Evolutionary conservation across 2,329 filamentous ascomycete genomes (phyloP).

Genomic region (Pseudogymnoascus sp.): DNA sequence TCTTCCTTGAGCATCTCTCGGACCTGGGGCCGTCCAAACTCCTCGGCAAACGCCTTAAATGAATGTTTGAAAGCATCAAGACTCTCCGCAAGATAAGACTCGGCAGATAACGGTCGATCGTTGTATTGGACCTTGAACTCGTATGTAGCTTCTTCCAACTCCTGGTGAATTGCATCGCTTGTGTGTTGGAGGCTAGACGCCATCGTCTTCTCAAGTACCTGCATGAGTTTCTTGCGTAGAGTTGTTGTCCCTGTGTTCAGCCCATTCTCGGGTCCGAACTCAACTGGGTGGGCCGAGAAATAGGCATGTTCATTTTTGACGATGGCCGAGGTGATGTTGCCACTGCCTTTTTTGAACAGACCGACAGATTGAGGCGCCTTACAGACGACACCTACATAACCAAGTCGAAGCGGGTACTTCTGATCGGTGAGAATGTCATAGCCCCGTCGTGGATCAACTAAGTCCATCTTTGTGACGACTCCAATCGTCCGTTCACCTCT

Average conservation of each 20-base stretch:
- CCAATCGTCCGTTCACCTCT: conserved; percentile 93
- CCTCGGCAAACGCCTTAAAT: conserved; percentile 87
- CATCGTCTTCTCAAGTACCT: conserved; percentile 95
- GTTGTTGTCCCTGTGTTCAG: conserved; percentile 77
- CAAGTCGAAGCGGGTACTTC: conserved; percentile 90
- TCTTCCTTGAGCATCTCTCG: conserved; percentile 83
- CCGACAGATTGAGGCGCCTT: conserved; percentile 56
- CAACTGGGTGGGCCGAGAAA: conserved; percentile 73
- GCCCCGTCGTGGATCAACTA: conserved; percentile 78
- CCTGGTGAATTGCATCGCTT: conserved; percentile 84
- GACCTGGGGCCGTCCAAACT: conserved; percentile 84
- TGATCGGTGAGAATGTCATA: conserved; percentile 72
- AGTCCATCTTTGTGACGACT: conserved; percentile 98
- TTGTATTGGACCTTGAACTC: conserved; percentile 99
- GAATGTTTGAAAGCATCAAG: conserved; percentile 95
- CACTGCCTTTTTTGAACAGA: conserved; percentile 75
- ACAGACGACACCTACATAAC: conserved; percentile 92
- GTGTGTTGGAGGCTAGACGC: conserved; percentile 83
- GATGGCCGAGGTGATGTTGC: conserved; percentile 74
- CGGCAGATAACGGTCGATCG: conserved; percentile 85
- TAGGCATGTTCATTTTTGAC: conserved; percentile 80
- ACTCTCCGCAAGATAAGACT: conserved; percentile 93
- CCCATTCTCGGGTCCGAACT: conserved; percentile 68
- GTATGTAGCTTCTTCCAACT: conserved; percentile 93
- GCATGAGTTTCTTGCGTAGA: conserved; percentile 91